These are phyloP conservation scores for Globisporangium emineosum DNA, from an alignment of 352 stramenopile genomes.

Conservation along the genomic window DNA sequence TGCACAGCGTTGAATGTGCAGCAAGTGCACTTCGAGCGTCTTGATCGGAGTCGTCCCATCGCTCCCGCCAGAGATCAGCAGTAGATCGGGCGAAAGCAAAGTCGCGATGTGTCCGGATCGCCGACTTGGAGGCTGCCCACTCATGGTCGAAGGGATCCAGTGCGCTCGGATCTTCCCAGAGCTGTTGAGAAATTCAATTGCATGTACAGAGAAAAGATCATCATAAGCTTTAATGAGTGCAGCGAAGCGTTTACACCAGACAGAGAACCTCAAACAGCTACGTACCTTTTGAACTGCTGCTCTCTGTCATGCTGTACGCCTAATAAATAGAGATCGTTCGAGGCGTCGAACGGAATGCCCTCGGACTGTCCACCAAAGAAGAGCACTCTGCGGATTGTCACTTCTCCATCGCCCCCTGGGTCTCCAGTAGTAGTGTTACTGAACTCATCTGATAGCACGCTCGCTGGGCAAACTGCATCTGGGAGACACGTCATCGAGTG, in stretches of 20 bases:
- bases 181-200: slow-evolving; percentile 1
- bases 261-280: background rate
- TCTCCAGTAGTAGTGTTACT: background rate
- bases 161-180: slow-evolving; percentile 25
- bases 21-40: slow-evolving; percentile 35
- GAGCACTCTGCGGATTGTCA: slow-evolving; percentile 44
- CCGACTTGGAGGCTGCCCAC: slow-evolving; percentile 33
- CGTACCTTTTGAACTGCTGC: background rate
- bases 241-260: background rate
- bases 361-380: slow-evolving; percentile 72
- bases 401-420: background rate
- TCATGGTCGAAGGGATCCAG: slow-evolving; percentile 36
- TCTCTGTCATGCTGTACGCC: slow-evolving; percentile 4
- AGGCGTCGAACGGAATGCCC: slow-evolving; percentile 61
- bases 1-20: slow-evolving; percentile 36
- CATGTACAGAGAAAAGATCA: background rate
- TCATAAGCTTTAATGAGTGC: too few relatives aligned
- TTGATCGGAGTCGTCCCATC: slow-evolving; percentile 51
- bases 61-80: slow-evolving; percentile 66
- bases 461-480: slow-evolving; percentile 22
- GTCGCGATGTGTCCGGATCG: slow-evolving; percentile 49
- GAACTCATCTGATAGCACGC: slow-evolving; percentile 17
- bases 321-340: slow-evolving; percentile 60
- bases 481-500: slow-evolving; percentile 65
- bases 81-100: slow-evolving; percentile 32